Evolutionary conservation across 352 stramenopile species (phyloP).

Genomic region (Globisporangium irregulare): DNA sequence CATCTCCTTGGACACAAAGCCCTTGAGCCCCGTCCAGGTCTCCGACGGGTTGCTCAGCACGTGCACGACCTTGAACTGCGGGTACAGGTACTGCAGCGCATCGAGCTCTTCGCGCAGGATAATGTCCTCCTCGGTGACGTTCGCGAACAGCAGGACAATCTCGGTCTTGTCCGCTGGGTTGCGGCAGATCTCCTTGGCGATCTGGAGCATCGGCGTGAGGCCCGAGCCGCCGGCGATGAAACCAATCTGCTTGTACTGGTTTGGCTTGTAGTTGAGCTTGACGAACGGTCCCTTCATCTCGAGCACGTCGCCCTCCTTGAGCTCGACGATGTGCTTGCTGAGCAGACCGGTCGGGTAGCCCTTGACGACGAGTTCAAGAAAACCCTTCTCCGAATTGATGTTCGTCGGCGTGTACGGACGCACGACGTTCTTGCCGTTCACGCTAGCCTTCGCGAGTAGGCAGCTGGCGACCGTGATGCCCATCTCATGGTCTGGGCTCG

Average conservation of each 20-base stretch:
- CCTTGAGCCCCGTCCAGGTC: constrained; percentile 61
- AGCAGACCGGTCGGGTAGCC: constrained; percentile 81
- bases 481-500: constrained; percentile 56
- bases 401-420: constrained; percentile 89
- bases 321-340: constrained; percentile 82
- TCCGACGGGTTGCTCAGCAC: constrained; percentile 70
- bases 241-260: constrained; percentile 88
- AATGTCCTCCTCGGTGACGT: constrained; percentile 87
- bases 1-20: constrained; percentile 84
- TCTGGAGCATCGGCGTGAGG: constrained; percentile 89
- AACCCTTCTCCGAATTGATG: constrained; percentile 79
- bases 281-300: constrained; percentile 89
- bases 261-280: constrained; percentile 86
- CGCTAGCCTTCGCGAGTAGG: constrained; percentile 61
- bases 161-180: constrained; percentile 84
- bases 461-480: constrained; percentile 55
- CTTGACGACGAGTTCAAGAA: constrained; percentile 89
- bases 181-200: constrained; percentile 80
- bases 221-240: constrained; percentile 89
- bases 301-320: constrained; percentile 82
- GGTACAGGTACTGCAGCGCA: constrained; percentile 77
- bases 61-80: constrained; percentile 72
- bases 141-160: constrained; percentile 84
- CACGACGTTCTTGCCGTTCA: constrained; percentile 74
- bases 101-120: constrained; percentile 86